Evolutionary conservation across 352 stramenopile genomes (phyloP), one percentile per base, ranked within the genome.

Genomic region (Globisporangium cylindrosporum): DNA sequence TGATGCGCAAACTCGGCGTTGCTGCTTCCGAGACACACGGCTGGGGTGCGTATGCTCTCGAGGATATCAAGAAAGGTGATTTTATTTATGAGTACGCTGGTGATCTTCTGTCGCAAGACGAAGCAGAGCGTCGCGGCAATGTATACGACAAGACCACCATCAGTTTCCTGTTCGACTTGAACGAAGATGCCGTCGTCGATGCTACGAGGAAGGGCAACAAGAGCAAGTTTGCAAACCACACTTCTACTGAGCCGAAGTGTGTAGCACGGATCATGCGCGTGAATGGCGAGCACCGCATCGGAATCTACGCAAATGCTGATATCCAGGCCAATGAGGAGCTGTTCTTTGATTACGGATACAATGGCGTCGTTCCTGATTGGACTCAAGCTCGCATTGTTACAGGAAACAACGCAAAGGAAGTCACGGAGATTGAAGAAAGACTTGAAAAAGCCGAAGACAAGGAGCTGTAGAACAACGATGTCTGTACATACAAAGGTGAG

Each of bases 171-270:
- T 99, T 99, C 71, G 94, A 98, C 76, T 66, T 98, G 67, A 98
- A 90, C 49, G 90, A 94, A 61, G 95, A 98, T 67, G 86, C 79
- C 7, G 89, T 97, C 55, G 83, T 99, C 54, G 97, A 99, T 79
- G 94, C 95, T 0, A 95, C 91, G 14, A 86, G 90, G 29, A 97
- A 98, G 70, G 96, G 97, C 15, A 99, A 98, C 84, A 98, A 98
- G 75, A 97, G 91, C 63, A 95, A 97, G 62, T 99, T 97, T 71
- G 89, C 92, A 0, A 97, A 98, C 69, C 94, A 98, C 71, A 78
- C 79, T 55, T 89, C 86, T 2, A 74, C 71, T 8, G 54, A 80
- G 1, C 84, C 91, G 0, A 98, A 98, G 73, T 97, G 90, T 63
- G 79, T 88, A 49, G 82, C 94, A 4, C 82, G 84, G 29, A 97